These are phyloP conservation scores for Kandelia obovata DNA, from an alignment of 345 rosid genomes.

Conservation along the genomic window DNA sequence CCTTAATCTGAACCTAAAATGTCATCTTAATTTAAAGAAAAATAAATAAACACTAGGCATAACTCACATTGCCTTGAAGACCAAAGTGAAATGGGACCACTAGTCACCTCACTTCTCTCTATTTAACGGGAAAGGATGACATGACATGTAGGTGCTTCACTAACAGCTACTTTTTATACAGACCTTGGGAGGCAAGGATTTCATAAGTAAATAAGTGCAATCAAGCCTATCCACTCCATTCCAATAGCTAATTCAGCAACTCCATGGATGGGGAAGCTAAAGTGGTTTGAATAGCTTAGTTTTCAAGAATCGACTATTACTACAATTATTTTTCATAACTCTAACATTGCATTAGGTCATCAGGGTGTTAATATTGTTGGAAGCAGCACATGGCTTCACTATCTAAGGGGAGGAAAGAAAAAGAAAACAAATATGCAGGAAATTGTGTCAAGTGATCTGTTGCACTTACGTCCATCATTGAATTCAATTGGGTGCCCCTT, in stretches of 20 bases:
- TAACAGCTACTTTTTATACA: not conserved
- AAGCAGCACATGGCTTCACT: not conserved
- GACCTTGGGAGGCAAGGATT: not conserved
- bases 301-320: not conserved
- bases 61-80: conserved; percentile 1
- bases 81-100: not conserved
- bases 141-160: not conserved
- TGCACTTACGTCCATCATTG: conserved; percentile 51
- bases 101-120: not conserved
- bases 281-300: not conserved
- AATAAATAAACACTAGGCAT: not conserved
- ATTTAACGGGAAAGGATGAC: not conserved
- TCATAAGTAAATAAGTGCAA: not conserved
- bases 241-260: not conserved
- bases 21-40: conserved; percentile 9
- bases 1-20: not conserved
- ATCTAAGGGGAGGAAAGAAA: not conserved
- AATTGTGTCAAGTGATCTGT: conserved; percentile 3
- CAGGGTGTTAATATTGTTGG: no score
- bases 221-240: not conserved
- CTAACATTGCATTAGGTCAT: not conserved
- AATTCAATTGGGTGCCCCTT: conserved; percentile 50
- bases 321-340: not conserved
- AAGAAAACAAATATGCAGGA: not conserved
- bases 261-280: not conserved